Percentiles rank a stretch among this genome's conserved stretches.
phyloP scores from a whole-genome alignment of 75 land plant genomes.

The Cunninghamia lanceolata region DNA sequence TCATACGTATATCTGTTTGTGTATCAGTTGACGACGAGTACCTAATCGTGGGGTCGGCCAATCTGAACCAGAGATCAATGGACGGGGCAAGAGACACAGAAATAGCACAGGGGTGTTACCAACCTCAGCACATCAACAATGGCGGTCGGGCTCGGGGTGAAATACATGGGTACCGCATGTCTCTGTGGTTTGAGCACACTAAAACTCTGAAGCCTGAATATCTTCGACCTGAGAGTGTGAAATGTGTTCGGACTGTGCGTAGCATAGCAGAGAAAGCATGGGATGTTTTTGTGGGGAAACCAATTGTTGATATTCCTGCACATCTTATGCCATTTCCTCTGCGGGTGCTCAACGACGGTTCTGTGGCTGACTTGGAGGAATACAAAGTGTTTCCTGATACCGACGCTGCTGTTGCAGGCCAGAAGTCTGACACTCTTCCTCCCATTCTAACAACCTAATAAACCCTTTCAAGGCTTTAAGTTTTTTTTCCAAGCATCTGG shows the following conservation, averaged over 20 bases:
- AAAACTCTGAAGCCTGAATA: conserved; percentile 15
- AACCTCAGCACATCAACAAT: conserved; percentile 34
- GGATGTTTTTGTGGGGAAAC: conserved; percentile 28
- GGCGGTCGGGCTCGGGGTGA: conserved; percentile 27
- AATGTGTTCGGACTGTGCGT: conserved; percentile 35
- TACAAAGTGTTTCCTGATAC: conserved; percentile 22
- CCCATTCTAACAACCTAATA: conserved; percentile 51
- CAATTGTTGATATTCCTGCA: conserved; percentile 39
- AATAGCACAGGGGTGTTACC: conserved; percentile 60
- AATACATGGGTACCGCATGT: conserved; percentile 45
- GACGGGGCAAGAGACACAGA: conserved; percentile 63
- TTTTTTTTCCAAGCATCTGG: no score
- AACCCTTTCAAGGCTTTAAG: no score
- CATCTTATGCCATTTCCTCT: conserved; percentile 47
- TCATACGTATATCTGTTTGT: not conserved
- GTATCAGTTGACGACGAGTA: conserved; percentile 47
- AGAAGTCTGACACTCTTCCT: conserved; percentile 43
- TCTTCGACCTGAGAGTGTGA: conserved; percentile 28
- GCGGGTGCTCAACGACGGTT: conserved; percentile 20
- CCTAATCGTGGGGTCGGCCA: conserved; percentile 54
- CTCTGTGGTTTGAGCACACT: conserved; percentile 55
- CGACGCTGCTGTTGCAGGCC: conserved; percentile 39
- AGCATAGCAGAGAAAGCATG: conserved; percentile 26
- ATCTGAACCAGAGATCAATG: conserved; percentile 62
- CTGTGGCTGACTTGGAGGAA: not conserved